These are phyloP conservation scores for Actinomortierella wolfii DNA, from an alignment of 371 early-diverging fungal genomes.

Conservation along the genomic window DNA sequence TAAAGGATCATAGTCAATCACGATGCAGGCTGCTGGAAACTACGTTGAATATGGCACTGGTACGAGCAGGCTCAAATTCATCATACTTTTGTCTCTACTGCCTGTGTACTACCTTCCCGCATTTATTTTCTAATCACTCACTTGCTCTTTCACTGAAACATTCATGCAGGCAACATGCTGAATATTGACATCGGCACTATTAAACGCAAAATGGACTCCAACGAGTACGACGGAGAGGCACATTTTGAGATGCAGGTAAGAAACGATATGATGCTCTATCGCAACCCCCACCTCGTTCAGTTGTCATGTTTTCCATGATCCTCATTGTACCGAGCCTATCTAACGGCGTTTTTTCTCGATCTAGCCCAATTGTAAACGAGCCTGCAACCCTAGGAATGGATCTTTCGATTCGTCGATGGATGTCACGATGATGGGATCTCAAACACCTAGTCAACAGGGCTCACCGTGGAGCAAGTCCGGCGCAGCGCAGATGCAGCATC, in stretches of 20 bases:
- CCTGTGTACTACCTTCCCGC: not conserved
- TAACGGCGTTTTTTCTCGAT: not conserved
- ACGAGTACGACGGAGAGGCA: slow-evolving; percentile 40
- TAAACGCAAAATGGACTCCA: slow-evolving; percentile 46
- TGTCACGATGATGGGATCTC: not conserved
- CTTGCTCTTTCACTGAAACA: not conserved
- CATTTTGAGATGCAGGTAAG: slow-evolving; percentile 32
- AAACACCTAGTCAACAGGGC: slow-evolving; percentile 12
- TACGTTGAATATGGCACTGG: slow-evolving; percentile 46
- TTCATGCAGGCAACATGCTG: slow-evolving; percentile 33
- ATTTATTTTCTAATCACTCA: not conserved
- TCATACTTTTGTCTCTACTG: not conserved
- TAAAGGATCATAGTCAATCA: slow-evolving; percentile 6
- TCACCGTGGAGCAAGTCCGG: slow-evolving; percentile 12
- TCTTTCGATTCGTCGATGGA: slow-evolving; percentile 12
- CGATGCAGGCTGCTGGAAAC: slow-evolving; percentile 29
- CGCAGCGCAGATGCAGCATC: slow-evolving; percentile 12
- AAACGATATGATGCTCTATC: not conserved
- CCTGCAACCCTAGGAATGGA: slow-evolving; percentile 18
- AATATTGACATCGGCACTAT: slow-evolving; percentile 39
- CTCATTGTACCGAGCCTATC: too few species aligned
- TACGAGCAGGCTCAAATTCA: not conserved
- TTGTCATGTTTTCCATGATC: too few species aligned
- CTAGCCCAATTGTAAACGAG: slow-evolving; percentile 41
- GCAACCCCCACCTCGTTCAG: too few species aligned